phyloP scores from a whole-genome alignment of 148 eudicot genomes.

The Persicaria maculosa region DNA sequence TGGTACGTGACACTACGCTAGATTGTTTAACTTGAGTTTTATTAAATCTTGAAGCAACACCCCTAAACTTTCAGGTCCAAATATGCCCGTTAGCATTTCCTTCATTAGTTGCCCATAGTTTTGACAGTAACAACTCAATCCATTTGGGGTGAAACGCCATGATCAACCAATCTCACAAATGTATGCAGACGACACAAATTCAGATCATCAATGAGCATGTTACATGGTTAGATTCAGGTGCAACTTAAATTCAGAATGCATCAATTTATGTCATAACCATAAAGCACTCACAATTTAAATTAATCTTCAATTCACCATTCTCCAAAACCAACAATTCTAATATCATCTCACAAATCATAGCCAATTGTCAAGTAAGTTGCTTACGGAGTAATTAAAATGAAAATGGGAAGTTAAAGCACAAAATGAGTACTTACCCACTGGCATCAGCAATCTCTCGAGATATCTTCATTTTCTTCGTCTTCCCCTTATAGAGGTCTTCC shows the following conservation, averaged over 20 bases:
- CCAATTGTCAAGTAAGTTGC: background rate
- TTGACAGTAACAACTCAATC: background rate
- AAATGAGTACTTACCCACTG: constrained; percentile 40
- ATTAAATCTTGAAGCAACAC: background rate
- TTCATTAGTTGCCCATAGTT: background rate
- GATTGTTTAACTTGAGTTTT: background rate
- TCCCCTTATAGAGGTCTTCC: constrained; percentile 74
- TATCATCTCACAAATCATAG: background rate
- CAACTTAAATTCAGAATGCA: background rate
- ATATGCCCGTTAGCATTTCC: background rate
- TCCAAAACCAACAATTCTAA: background rate
- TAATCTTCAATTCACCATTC: background rate
- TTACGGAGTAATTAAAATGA: background rate
- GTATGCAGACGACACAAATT: background rate
- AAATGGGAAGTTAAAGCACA: background rate
- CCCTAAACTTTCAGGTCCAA: background rate
- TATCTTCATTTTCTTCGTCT: constrained; percentile 89
- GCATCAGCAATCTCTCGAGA: constrained; percentile 56
- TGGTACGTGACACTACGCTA: too few relatives aligned
- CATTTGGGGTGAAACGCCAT: background rate
- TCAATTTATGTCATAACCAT: background rate
- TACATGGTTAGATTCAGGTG: background rate
- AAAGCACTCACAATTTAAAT: background rate
- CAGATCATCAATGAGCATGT: background rate
- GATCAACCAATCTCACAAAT: background rate